Base-by-base conservation (phyloP, 2,329 filamentous ascomycete genomes). In the Zymoseptoria passerinii region DNA sequence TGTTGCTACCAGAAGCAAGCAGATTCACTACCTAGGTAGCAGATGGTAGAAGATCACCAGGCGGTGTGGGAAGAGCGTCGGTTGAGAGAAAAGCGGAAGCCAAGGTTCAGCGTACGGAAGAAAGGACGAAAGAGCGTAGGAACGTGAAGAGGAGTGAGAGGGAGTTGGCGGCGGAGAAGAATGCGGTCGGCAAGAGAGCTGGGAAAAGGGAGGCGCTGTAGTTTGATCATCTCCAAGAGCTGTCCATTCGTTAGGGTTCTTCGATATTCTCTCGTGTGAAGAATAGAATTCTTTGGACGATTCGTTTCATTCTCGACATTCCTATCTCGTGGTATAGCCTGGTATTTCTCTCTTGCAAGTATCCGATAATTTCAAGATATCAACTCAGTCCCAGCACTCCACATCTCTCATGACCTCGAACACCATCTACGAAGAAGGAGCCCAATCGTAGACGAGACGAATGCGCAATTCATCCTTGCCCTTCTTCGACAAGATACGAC, bases 361-460 rank as follows among this genome's bases (percentile, higher is more conserved):
- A 16, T 16, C 29, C n/a, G n/a, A 16, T 40, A 40, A 40, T 40
- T 16, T n/a, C 10, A 16, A 40, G 4, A 3, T 13, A 9, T 40
- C 35, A 9, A 16, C 1, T 40, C 35, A 40, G 10, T 40, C 7
- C 35, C 35, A 40, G 35, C 35, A 40, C 35, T 3, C 35, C 16
- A 40, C 10, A 9, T 9, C 10, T 8, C 35, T 40, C 35, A 16
- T 40, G 10, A 40, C 6, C 8, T 8, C 35, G n/a, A 40, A 40
- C 2, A 1, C 35, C 9, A 9, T 19, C n/a, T 28, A 19, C 13
- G 50, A 52, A 28, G 50, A 19, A 23, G 50, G 50, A 23, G 50
- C 50, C 66, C 67, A 78, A 61, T 79, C 73, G 63, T 79, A 80
- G 8, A 78, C 71, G 61, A 78, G 60, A 56, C 68, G 72, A 51